These are phyloP conservation scores for Lenzites betulinus DNA, from an alignment of 768 basidiomycete genomes.

Conservation along the genomic window DNA sequence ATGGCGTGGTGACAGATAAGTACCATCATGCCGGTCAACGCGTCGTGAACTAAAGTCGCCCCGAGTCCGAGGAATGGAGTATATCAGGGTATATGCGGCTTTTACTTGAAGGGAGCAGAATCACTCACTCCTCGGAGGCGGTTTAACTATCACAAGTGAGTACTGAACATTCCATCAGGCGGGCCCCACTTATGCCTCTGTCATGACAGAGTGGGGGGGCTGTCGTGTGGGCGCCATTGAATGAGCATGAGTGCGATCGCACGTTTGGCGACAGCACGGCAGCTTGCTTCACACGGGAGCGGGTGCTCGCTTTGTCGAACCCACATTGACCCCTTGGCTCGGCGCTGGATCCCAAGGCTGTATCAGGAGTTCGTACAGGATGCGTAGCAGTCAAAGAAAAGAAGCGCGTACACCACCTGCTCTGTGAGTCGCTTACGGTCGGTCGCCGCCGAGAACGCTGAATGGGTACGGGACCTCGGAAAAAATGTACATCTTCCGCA, in stretches of 20 bases:
- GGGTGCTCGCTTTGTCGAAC: background rate
- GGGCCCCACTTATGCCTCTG: background rate
- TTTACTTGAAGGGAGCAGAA: no score
- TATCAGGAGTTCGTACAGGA: conserved; percentile 4
- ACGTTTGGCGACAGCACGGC: background rate
- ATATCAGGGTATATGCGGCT: no score
- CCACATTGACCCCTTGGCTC: background rate
- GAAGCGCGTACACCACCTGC: background rate
- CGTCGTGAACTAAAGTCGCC: no score
- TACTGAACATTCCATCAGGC: background rate
- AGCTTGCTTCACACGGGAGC: conserved; percentile 5
- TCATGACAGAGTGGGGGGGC: background rate
- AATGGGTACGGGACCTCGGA: background rate
- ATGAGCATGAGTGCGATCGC: conserved; percentile 6
- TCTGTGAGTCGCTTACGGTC: background rate
- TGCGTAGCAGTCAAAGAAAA: background rate
- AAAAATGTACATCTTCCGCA: background rate
- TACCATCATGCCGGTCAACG: no score
- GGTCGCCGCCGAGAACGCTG: background rate
- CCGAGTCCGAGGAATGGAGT: no score
- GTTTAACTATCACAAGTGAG: background rate
- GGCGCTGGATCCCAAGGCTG: background rate
- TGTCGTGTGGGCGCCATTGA: background rate
- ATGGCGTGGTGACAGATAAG: background rate
- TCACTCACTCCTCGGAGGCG: background rate